Base-by-base conservation (phyloP, 2,329 filamentous ascomycete species). In the Zopfia rhizophila region DNA sequence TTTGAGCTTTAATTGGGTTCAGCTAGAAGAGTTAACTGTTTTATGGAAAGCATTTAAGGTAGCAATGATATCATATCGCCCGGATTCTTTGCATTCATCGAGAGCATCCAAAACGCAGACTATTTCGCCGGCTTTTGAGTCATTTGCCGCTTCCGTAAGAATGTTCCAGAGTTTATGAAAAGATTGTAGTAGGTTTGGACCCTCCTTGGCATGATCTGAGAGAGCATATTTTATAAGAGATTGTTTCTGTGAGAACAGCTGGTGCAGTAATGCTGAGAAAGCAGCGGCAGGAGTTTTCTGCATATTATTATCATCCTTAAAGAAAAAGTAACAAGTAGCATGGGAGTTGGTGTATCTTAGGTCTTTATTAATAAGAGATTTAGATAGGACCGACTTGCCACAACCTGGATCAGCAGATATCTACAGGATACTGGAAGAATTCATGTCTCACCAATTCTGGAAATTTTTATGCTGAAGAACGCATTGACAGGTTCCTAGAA, bases 1-100 rank as follows among this genome's bases (percentile, higher is more conserved):
- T 43, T 70, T 71, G 19, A 70, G 44, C n/a, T 49, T 60, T 2
- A 33, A 47, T 7, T 30, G 31, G n/a, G 8, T 16, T 7, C 35
- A 25, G 11, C 8, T 2, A 25, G 22, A 46, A n/a, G 39, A 53
- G 3, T 46, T 12, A 3, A 39, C 28, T 21, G 65, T 38, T 11
- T 22, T 33, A 3, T 40, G 7, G 7, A n/a, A n/a, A n/a, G n/a
- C n/a, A n/a, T n/a, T n/a, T n/a, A n/a, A n/a, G n/a, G n/a, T n/a
- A n/a, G n/a, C n/a, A n/a, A 58, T 50, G 8, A 68, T 45, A 14
- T 49, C 4, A 1, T 37, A n/a, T n/a, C n/a, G n/a, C n/a, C n/a
- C 19, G 22, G 48, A 23, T 16, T 29, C 28, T 16, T 56, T 29
- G 48, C 66, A 72, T n/a, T n/a, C n/a, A n/a, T n/a, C n/a, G n/a